Percentiles rank a stretch among this genome's conserved stretches.
Evolutionary conservation across 2,329 filamentous ascomycete genomes (phyloP).

Genomic region (Verticillium tricorpus): DNA sequence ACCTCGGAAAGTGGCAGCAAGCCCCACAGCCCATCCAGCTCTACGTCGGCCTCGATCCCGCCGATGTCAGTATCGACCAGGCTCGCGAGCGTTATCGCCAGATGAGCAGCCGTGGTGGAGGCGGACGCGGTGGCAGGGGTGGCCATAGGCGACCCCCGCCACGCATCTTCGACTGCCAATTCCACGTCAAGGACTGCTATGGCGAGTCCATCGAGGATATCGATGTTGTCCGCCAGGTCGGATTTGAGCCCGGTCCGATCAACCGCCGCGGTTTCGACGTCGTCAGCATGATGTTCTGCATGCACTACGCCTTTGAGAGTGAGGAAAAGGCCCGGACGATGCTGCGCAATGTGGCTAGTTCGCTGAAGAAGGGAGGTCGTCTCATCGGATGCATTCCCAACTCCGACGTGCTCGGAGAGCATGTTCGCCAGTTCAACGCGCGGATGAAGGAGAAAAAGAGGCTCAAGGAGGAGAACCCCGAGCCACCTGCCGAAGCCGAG

Average conservation of each 20-base stretch:
- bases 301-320: slow-evolving; percentile 97
- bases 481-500: slow-evolving; percentile 25
- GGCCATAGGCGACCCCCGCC: slow-evolving; percentile 43
- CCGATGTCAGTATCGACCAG: slow-evolving; percentile 87
- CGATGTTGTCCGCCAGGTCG: slow-evolving; percentile 77
- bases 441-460: slow-evolving; percentile 38
- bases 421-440: slow-evolving; percentile 73
- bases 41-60: slow-evolving; percentile 91
- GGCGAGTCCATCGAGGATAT: slow-evolving; percentile 78
- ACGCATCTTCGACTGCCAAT: slow-evolving; percentile 76
- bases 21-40: slow-evolving; percentile 87
- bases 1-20: slow-evolving; percentile 92
- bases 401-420: slow-evolving; percentile 79
- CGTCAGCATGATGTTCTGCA: slow-evolving; percentile 98
- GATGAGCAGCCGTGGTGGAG: slow-evolving; percentile 60
- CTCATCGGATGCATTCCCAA: slow-evolving; percentile 98
- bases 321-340: slow-evolving; percentile 87
- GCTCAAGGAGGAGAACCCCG: slow-evolving; percentile 22
- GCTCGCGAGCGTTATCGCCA: slow-evolving; percentile 76
- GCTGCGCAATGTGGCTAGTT: slow-evolving; percentile 86
- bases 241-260: slow-evolving; percentile 75
- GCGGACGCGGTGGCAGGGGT: slow-evolving; percentile 51
- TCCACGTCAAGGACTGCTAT: slow-evolving; percentile 90
- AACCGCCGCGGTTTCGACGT: slow-evolving; percentile 84
- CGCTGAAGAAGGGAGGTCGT: slow-evolving; percentile 87